Evolutionary conservation across 179 eudicot genomes (phyloP).

Genomic region (Beta macrorhiza): DNA sequence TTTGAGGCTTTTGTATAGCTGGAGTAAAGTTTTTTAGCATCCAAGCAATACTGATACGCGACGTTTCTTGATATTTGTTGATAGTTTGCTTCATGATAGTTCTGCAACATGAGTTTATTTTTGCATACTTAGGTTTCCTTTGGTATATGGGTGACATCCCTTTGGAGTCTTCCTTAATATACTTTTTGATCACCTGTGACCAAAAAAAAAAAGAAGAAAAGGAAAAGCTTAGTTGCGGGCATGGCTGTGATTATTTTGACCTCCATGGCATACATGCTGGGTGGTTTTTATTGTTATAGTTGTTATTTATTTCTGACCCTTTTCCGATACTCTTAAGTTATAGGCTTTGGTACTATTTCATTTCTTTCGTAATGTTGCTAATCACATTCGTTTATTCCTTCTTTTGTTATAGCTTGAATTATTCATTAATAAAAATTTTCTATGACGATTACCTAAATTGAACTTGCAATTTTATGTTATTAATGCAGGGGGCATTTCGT

Average conservation of each 20-base stretch:
- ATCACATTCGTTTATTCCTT: neutral
- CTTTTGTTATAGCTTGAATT: conserved; percentile 1
- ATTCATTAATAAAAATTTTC: neutral
- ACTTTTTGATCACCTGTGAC: no score
- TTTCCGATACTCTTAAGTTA: neutral
- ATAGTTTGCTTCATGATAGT: neutral
- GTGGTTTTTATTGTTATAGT: neutral
- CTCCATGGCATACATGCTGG: neutral
- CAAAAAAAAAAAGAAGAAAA: no score
- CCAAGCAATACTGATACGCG: neutral
- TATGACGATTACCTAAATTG: conserved; percentile 14
- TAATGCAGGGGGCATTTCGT: conserved; percentile 59
- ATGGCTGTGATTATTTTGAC: neutral
- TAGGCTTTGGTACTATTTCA: neutral
- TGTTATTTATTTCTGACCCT: neutral
- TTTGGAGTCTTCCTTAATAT: no score
- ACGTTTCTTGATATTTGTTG: neutral
- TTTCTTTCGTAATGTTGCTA: neutral
- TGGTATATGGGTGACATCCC: neutral
- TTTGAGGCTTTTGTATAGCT: neutral
- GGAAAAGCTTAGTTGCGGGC: no score
- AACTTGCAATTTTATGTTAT: conserved; percentile 13
- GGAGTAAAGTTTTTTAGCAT: neutral
- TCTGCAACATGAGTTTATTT: neutral
- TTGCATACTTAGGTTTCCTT: neutral